Percentiles rank a stretch among this genome's conserved stretches.
phyloP scores from a whole-genome alignment of 805 yeast genomes.

The Candida saitoana region DNA sequence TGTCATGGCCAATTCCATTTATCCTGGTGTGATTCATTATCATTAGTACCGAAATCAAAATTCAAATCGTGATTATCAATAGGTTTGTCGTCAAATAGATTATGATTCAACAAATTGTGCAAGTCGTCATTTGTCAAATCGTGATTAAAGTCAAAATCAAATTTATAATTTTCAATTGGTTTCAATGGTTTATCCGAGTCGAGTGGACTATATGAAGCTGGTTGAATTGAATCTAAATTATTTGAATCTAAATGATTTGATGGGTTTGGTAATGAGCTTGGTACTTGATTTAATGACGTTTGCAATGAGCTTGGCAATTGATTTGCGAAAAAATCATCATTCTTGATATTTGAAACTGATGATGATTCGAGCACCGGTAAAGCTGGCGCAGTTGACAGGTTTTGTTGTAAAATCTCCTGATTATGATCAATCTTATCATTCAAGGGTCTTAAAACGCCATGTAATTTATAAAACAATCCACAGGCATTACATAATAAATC shows the following conservation, averaged over 20 bases:
- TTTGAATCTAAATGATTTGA: background rate
- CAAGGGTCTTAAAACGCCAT: slow-evolving; percentile 42
- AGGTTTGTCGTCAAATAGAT: background rate
- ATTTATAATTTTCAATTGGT: background rate
- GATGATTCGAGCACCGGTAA: background rate
- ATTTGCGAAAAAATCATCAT: background rate
- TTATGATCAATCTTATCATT: slow-evolving; percentile 12
- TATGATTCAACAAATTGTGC: background rate
- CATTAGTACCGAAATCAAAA: background rate
- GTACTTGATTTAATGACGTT: background rate
- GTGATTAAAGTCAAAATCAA: slow-evolving; percentile 2
- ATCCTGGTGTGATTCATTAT: background rate
- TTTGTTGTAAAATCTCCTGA: background rate
- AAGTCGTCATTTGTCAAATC: slow-evolving; percentile 1
- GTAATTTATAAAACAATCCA: slow-evolving; percentile 42
- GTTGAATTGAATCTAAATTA: background rate
- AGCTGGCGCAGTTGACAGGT: background rate
- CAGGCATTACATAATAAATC: slow-evolving; percentile 44
- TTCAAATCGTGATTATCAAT: background rate
- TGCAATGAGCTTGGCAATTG: background rate
- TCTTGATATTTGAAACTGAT: background rate
- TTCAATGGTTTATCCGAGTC: background rate
- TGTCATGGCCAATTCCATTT: background rate
- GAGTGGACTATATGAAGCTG: background rate
- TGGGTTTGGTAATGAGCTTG: background rate